Base-by-base conservation (phyloP, 345 rosid genomes). In the Moricandia moricandioides region DNA sequence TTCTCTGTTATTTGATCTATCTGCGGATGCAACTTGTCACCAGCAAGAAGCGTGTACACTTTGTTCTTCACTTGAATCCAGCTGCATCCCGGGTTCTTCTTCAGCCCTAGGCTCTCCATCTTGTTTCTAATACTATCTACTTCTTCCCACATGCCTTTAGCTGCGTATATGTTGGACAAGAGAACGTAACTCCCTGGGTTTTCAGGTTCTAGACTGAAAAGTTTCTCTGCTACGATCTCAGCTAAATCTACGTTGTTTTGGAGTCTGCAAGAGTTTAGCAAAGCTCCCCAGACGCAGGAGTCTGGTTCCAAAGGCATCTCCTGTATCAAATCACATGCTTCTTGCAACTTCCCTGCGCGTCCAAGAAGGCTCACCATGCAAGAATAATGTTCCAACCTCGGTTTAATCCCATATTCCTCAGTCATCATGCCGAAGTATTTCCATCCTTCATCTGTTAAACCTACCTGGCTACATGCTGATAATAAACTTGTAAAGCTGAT, bases 271-370 rank as follows among this genome's bases (percentile, higher is more conserved):
- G 92, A 87, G 78, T 86, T 87, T 43, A 90, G 88, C 72, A 92
- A 81, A 77, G 97, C 85, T 66, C 97, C 97, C 97, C 96, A 92
- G 56, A 90, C 79, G 52, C 91, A 85, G 37, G 85, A 86, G 69
- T 84, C 79, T 56, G 95, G 91, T 62, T 87, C 78, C 13, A 78
- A 73, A 9, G 95, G 91, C 84, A 90, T 88, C 67, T 83, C 75
- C 70, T 79, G 77, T 79, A 91, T 81, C 81, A 88, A 75, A 39
- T 78, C 66, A 80, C 79, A 85, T 6, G 97, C 93, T 64, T 92
- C 95, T 71, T 85, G 80, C 39, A 87, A 78, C 87, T 82, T 86
- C 29, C 91, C 90, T 45, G 85, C 80, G 43, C 90, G 88, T 30
- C 98, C 95, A 6, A 86, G 79, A 76, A 90, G 92, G 82, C 80